These are phyloP conservation scores for Nakazawaea peltata DNA, from an alignment of 805 yeast species.

Conservation along the genomic window DNA sequence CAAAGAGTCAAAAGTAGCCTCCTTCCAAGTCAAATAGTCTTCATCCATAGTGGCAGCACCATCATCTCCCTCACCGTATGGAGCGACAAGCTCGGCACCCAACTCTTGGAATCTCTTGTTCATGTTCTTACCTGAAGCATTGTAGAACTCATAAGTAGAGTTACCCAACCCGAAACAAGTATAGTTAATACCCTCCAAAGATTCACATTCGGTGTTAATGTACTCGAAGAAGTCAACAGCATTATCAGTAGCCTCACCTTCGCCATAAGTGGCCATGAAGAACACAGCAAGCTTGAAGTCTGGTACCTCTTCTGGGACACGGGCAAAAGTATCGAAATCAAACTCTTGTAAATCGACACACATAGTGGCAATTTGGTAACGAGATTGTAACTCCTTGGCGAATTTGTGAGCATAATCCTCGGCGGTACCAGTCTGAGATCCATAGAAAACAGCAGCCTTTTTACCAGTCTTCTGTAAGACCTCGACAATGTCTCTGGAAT, in stretches of 20 bases:
- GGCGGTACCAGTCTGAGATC: slow-evolving; percentile 98
- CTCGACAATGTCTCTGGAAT: slow-evolving; percentile 50
- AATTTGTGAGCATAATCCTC: slow-evolving; percentile 92
- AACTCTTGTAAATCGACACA: slow-evolving; percentile 84
- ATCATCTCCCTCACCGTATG: slow-evolving; percentile 90
- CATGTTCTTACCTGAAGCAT: slow-evolving; percentile 67
- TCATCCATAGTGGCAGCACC: slow-evolving; percentile 94
- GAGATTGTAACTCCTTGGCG: slow-evolving; percentile 78
- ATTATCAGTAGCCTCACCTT: slow-evolving; percentile 97
- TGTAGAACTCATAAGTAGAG: slow-evolving; percentile 87
- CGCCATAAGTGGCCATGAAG: slow-evolving; percentile 91
- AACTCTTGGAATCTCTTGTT: slow-evolving; percentile 44
- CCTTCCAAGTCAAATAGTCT: slow-evolving; percentile 93
- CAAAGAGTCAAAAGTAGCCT: slow-evolving; percentile 56
- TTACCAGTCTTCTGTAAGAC: slow-evolving; percentile 55
- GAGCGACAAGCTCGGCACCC: slow-evolving; percentile 69
- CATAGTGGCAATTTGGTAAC: slow-evolving; percentile 77
- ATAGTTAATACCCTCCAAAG: slow-evolving; percentile 50
- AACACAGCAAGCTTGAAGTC: slow-evolving; percentile 48
- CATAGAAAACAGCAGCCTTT: slow-evolving; percentile 74
- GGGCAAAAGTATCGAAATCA: slow-evolving; percentile 71
- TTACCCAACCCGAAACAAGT: slow-evolving; percentile 91
- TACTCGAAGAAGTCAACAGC: slow-evolving; percentile 73
- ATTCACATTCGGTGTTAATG: slow-evolving; percentile 51
- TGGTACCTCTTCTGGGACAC: slow-evolving; percentile 38